Percentiles rank a stretch among this genome's conserved stretches.
Conservation (phyloP, 805 yeast genomes). For the Starmerella apicola region DNA sequence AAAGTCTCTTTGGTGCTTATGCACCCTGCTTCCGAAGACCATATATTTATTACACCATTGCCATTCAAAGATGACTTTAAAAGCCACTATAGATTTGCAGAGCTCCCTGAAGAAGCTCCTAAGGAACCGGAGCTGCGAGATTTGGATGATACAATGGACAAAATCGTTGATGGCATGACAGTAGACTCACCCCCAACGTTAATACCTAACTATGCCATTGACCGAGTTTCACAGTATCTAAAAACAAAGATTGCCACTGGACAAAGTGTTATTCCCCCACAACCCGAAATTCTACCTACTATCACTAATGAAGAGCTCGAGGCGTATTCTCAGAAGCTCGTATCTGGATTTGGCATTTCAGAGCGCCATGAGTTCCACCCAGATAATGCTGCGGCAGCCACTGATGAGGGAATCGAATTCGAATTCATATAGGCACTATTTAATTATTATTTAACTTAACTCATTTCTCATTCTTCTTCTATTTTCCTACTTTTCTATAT, state of each 20-base stretch:
- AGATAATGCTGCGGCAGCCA: neutral
- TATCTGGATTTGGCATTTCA: neutral
- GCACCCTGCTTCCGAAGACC: slow-evolving; percentile 8
- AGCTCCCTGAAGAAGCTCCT: slow-evolving; percentile 7
- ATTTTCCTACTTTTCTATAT: too few relatives aligned
- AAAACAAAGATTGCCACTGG: slow-evolving; percentile 6
- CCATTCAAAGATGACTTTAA: slow-evolving; percentile 19
- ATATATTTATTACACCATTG: slow-evolving; percentile 12
- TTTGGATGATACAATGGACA: slow-evolving; percentile 11
- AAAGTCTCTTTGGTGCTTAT: slow-evolving; percentile 13
- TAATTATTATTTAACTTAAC: neutral
- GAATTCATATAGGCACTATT: too few relatives aligned
- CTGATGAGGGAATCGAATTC: neutral
- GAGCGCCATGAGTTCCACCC: neutral
- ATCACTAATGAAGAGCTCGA: neutral
- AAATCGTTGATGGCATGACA: slow-evolving; percentile 13
- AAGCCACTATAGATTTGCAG: slow-evolving; percentile 10
- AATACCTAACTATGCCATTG: slow-evolving; percentile 5
- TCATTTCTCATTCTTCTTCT: too few relatives aligned
- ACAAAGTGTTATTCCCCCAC: slow-evolving; percentile 3
- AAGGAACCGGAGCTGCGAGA: slow-evolving; percentile 1
- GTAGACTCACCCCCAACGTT: neutral
- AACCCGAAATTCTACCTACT: neutral
- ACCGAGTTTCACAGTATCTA: slow-evolving; percentile 3
- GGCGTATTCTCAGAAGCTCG: neutral